Evolutionary conservation across 345 rosid species (phyloP), one percentile per base, ranked within the genome.

Genomic region (Hirschfeldia incana): DNA sequence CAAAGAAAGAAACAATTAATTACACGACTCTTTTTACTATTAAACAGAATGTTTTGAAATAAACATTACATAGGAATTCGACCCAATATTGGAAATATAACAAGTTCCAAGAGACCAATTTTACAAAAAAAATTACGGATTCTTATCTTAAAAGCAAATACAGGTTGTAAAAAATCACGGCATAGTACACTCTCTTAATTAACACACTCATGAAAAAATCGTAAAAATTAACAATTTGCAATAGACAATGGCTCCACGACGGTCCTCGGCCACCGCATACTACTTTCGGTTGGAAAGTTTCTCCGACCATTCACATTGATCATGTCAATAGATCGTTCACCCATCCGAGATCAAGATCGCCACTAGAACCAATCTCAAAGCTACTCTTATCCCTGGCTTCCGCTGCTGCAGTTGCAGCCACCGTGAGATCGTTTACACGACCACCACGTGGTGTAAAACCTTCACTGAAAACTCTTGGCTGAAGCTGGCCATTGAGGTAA

Each of bases 281-380:
- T 51, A 0, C 34, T 49, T 46, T 2, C 51, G 55, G 27, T 10
- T 26, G 29, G 53, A 10, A 64, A 77, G 10, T 2, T 3, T 32
- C 17, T 29, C 77, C 7, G 68, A 6, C 12, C 57, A 0, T 58
- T 34, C 67, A 49, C 44, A 66, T 10, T 66, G 17, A 21, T 64
- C 85, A 94, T 89, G 80, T 92, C 76, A 94, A 69, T 13, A 94
- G 95, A 30, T 94, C 98, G 76, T 89, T 91, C 17, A 94, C 97
- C 98, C 98, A 94, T 63, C 94, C 95, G 6, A 94, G 84, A 86
- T 94, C 97, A 60, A 86, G 94, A 83, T 86, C 94, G n/a, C 83
- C 69, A 72, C 72, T 36, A 74, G 75, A 62, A 39, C 73, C 73
- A 13, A 37, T 72, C 55, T 57, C 83, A 64, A 70, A 80, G 65